phyloP scores from a whole-genome alignment of 2,329 filamentous ascomycete genomes.

The Nectriaceae sp. region DNA sequence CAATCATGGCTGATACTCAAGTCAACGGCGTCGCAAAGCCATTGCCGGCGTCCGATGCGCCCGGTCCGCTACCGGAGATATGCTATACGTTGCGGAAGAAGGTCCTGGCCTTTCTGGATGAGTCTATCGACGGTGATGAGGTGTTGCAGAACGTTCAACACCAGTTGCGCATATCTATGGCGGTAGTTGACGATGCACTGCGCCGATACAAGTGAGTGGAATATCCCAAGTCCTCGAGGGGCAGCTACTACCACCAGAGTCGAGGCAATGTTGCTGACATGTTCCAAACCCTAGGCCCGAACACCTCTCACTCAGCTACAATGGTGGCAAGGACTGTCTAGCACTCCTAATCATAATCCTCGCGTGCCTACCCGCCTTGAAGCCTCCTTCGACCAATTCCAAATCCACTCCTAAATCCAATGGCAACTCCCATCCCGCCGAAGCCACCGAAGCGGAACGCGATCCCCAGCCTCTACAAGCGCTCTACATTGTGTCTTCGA shows the following conservation, averaged over 20 bases:
- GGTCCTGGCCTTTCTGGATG: constrained; percentile 66
- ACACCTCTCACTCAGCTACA: constrained; percentile 89
- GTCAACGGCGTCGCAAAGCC: constrained; percentile 14
- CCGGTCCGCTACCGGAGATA: constrained; percentile 38
- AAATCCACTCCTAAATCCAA: not conserved
- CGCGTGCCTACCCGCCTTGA: not conserved
- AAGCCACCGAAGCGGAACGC: constrained; percentile 10
- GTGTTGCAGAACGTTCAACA: constrained; percentile 67
- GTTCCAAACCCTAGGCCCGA: constrained; percentile 60
- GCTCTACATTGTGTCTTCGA: constrained; percentile 83
- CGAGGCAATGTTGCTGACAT: constrained; percentile 10
- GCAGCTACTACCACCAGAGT: constrained; percentile 2
- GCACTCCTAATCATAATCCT: not conserved
- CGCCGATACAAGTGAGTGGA: constrained; percentile 65
- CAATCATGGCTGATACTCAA: constrained; percentile 7
- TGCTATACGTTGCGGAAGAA: constrained; percentile 58
- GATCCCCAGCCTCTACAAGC: constrained; percentile 63
- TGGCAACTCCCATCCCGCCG: not conserved
- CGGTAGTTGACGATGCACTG: constrained; percentile 75
- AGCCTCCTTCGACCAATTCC: not conserved
- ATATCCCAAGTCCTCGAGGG: constrained; percentile 6
- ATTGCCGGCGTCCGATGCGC: too few relatives aligned
- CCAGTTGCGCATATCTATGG: constrained; percentile 73
- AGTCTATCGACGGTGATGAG: too few relatives aligned
- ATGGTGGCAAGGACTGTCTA: constrained; percentile 93